Percentiles rank a stretch among this genome's conserved stretches.
Evolutionary conservation across 495 filamentous ascomycete genomes (phyloP).

Genomic region (Lasiosphaeris hirsuta): DNA sequence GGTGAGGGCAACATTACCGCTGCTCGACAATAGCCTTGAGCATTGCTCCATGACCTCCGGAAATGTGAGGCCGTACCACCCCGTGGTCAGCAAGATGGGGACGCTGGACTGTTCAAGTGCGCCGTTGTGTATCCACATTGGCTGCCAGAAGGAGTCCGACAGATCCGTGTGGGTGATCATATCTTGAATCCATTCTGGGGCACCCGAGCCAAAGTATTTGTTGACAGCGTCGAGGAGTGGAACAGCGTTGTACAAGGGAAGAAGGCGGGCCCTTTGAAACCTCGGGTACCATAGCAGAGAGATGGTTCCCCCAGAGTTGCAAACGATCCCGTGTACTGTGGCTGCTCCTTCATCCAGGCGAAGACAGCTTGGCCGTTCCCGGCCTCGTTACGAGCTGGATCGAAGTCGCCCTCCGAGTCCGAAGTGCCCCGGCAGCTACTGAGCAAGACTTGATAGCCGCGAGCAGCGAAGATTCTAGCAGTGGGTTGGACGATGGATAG

Average conservation of each 20-base stretch:
- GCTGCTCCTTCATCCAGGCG: slow-evolving; percentile 34
- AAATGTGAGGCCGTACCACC: slow-evolving; percentile 31
- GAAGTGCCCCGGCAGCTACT: slow-evolving; percentile 30
- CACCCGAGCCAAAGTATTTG: not conserved
- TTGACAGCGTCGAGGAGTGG: not conserved
- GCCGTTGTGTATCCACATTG: too few relatives aligned
- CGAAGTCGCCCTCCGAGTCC: slow-evolving; percentile 27
- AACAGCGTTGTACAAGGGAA: not conserved
- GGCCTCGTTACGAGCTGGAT: slow-evolving; percentile 17
- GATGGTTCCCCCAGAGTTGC: slow-evolving; percentile 20
- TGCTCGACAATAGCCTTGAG: slow-evolving; percentile 10
- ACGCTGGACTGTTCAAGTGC: slow-evolving; percentile 27
- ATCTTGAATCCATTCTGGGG: not conserved
- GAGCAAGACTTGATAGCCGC: slow-evolving; percentile 32
- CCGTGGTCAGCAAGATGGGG: slow-evolving; percentile 30
- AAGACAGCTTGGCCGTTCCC: slow-evolving; percentile 32
- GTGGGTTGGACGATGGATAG: slow-evolving; percentile 19
- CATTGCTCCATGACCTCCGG: slow-evolving; percentile 28
- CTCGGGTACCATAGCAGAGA: not conserved
- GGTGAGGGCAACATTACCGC: slow-evolving; percentile 13
- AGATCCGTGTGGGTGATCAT: not conserved
- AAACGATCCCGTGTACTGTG: slow-evolving; percentile 36
- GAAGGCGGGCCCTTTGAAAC: not conserved
- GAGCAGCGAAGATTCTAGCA: slow-evolving; percentile 28
- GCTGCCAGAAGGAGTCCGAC: not conserved